Percentiles rank a stretch among this genome's conserved stretches.
phyloP scores from a whole-genome alignment of 2,329 filamentous ascomycete species.

The Neodidymelliopsis sp. region DNA sequence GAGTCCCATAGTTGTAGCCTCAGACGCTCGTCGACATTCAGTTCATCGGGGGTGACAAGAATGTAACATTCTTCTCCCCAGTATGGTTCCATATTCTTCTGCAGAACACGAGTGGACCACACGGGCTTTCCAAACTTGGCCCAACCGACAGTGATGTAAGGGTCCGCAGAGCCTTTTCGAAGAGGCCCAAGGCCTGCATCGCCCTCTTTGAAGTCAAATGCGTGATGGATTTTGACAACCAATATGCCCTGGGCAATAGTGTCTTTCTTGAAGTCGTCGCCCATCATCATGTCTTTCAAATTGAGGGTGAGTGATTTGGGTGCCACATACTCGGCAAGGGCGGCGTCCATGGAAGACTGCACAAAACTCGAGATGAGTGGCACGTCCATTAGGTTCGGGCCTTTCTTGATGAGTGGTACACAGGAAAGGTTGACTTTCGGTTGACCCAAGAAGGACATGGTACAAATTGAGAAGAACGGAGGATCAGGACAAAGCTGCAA shows the following conservation, averaged over 20 bases:
- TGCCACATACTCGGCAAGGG: slow-evolving; percentile 77
- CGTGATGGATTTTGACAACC: slow-evolving; percentile 70
- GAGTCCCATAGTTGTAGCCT: slow-evolving; percentile 79
- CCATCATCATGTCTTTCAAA: slow-evolving; percentile 78
- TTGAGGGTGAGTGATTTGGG: slow-evolving; percentile 78
- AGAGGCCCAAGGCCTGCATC: slow-evolving; percentile 69
- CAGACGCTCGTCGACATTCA: slow-evolving; percentile 74
- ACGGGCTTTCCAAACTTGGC: slow-evolving; percentile 78
- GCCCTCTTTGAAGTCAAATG: slow-evolving; percentile 74
- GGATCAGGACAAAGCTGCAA: slow-evolving; percentile 78
- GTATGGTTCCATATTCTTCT: slow-evolving; percentile 69
- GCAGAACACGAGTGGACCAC: slow-evolving; percentile 70
- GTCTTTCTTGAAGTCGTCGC: slow-evolving; percentile 81
- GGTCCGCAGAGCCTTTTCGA: slow-evolving; percentile 69
- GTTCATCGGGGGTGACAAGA: slow-evolving; percentile 73
- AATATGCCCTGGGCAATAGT: slow-evolving; percentile 70
- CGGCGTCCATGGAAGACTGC: slow-evolving; percentile 75
- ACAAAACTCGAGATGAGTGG: slow-evolving; percentile 79
- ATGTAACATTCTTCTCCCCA: slow-evolving; percentile 76
- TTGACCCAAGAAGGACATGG: slow-evolving; percentile 76
- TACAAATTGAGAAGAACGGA: slow-evolving; percentile 78
- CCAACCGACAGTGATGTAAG: slow-evolving; percentile 77
- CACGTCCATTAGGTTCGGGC: slow-evolving; percentile 77
- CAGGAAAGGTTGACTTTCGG: slow-evolving; percentile 76
- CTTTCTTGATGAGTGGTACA: slow-evolving; percentile 72